A percentile compares a stretch with the other conserved stretches of the same genome.
These are phyloP conservation scores for Dictyostelium firmibasis DNA, from an alignment of 78 protist species.

Conservation along the genomic window DNA sequence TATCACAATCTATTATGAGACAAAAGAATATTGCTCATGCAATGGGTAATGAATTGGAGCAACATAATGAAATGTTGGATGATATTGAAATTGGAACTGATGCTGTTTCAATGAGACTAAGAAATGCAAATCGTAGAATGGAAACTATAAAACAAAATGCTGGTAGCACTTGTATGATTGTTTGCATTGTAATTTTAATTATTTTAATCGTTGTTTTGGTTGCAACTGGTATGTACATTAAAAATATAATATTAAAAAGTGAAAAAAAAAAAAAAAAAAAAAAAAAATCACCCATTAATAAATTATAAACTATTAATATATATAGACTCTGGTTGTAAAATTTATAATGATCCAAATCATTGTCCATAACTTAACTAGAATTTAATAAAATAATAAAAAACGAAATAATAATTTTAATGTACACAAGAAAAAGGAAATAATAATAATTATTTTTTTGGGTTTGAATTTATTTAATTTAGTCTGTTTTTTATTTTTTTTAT, in stretches of 20 bases:
- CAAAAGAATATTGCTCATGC: conserved; percentile 47
- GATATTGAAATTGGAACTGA: conserved; percentile 75
- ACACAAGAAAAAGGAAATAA: neutral
- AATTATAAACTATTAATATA: neutral
- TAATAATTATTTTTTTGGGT: neutral
- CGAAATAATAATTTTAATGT: neutral
- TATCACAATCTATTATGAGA: conserved; percentile 29
- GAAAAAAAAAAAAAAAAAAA: neutral
- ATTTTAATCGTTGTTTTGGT: conserved; percentile 47
- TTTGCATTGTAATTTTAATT: conserved; percentile 55
- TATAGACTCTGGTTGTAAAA: conserved; percentile 70
- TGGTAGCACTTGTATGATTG: conserved; percentile 64
- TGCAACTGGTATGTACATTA: conserved; percentile 56
- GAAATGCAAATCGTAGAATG: conserved; percentile 47
- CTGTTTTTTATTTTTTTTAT: neutral
- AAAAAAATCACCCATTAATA: neutral
- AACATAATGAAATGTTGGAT: conserved; percentile 51
- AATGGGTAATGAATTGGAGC: conserved; percentile 42
- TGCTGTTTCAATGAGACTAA: neutral
- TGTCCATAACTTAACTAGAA: conserved; percentile 6
- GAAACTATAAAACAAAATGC: conserved; percentile 38
- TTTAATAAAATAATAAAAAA: neutral
- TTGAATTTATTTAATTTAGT: neutral
- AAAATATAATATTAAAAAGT: neutral
- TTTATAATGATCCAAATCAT: conserved; percentile 69